Evolutionary conservation across 257 asterid species (phyloP), one percentile per base, ranked within the genome.

Genomic region (Nicotiana noctiflora): DNA sequence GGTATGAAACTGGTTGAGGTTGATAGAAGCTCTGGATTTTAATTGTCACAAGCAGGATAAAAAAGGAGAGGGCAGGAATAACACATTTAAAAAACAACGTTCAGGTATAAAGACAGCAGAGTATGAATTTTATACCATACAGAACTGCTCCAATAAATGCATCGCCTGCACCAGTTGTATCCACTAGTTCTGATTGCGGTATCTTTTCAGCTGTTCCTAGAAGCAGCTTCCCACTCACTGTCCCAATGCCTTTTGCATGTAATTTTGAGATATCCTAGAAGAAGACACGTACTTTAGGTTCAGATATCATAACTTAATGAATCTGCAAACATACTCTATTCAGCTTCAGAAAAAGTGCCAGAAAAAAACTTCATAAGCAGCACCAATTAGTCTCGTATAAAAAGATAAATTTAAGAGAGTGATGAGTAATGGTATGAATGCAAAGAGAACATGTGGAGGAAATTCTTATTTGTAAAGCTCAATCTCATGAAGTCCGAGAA

Each of bases 81-180:
- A 44, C 21, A 13, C 37, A 19, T 44, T 0, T 6, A 5, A 70
- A 19, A 11, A 70, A 70, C 34, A 67, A n/a, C 53, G 2, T 67
- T 40, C 15, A 68, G 32, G 56, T 40, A 40, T 37, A 40, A 19
- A 11, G n/a, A 68, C 56, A n/a, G 76, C 56, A 40, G 1, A 0
- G 2, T 37, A 1, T 70, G 2, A 6, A 21, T 21, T 23, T 46
- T 7, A 88, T 14, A 93, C 99, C 97, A 77, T 93, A 92, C 59
- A 95, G 90, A 81, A 92, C 86, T 76, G 99, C 96, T 83, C 99
- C 99, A 63, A 95, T 91, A 81, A 92, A 95, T 23, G 99, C 86
- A 86, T 95, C 99, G 9, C 99, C 99, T 61, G 99, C 98, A 80
- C 99, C 99, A 8, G 98, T 93, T 70, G 99, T 89, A 87, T 95